Percentiles rank a stretch among this genome's conserved stretches.
Conservation (phyloP, 2,329 filamentous ascomycete species). For the Xylariaceae sp. region DNA sequence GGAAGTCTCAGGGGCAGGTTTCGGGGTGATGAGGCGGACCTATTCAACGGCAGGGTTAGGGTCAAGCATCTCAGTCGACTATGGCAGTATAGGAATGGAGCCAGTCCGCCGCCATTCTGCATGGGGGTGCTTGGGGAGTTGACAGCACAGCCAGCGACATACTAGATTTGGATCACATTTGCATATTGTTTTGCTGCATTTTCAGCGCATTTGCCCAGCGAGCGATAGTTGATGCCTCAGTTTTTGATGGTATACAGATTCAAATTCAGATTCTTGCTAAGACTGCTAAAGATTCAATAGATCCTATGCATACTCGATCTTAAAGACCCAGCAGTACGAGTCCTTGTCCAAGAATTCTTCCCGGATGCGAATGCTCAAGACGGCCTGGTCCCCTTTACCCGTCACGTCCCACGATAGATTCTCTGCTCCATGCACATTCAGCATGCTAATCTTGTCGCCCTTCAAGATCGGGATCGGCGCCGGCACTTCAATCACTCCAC, state of each 20-base stretch:
- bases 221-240: not conserved
- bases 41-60: slow-evolving; percentile 38
- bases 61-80: slow-evolving; percentile 58
- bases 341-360: slow-evolving; percentile 24
- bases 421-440: slow-evolving; percentile 34
- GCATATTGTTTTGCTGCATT: not conserved
- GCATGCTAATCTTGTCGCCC: slow-evolving; percentile 43
- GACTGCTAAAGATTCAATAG: not conserved
- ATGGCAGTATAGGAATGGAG: slow-evolving; percentile 59
- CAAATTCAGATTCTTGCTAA: not conserved
- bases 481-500: slow-evolving; percentile 36
- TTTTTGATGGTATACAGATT: not conserved
- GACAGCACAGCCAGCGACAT: slow-evolving; percentile 11
- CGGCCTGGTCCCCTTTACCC: slow-evolving; percentile 11
- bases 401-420: slow-evolving; percentile 24
- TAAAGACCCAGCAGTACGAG: slow-evolving; percentile 28
- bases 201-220: not conserved
- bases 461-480: slow-evolving; percentile 42
- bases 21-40: slow-evolving; percentile 24
- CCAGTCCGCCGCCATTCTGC: slow-evolving; percentile 43
- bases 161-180: not conserved
- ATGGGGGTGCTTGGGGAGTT: slow-evolving; percentile 34
- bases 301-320: slow-evolving; percentile 24
- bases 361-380: slow-evolving; percentile 19
- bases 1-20: slow-evolving; percentile 33